Percentiles rank a stretch among this genome's conserved stretches.
Evolutionary conservation across 441 rosid genomes (phyloP).

Genomic region (Manihot esculenta): DNA sequence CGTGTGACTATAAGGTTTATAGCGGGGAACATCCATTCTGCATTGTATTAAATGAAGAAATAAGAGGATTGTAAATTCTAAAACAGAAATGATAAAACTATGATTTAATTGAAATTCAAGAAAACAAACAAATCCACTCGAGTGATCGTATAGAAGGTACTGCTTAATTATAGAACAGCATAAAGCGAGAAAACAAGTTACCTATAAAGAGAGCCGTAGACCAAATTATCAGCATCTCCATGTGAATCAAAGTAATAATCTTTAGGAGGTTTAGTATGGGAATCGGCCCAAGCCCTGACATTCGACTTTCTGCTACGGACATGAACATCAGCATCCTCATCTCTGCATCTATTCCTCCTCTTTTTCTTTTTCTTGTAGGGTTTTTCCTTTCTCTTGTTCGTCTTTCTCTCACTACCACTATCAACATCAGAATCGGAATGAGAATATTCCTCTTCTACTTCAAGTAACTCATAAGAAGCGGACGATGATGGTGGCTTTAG

Average conservation of each 20-base stretch:
- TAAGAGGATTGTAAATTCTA: slow-evolving; percentile 5
- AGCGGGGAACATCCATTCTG: slow-evolving; percentile 89
- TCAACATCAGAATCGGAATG: slow-evolving; percentile 32
- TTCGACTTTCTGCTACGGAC: slow-evolving; percentile 46
- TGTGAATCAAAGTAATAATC: slow-evolving; percentile 85
- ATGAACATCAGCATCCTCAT: slow-evolving; percentile 25
- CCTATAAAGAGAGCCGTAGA: slow-evolving; percentile 85
- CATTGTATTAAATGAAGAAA: slow-evolving; percentile 23
- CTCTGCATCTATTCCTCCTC: slow-evolving; percentile 38
- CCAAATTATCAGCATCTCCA: slow-evolving; percentile 84
- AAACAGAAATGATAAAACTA: neutral
- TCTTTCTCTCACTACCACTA: slow-evolving; percentile 28
- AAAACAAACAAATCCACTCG: slow-evolving; percentile 9
- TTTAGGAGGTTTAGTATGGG: slow-evolving; percentile 46
- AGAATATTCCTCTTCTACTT: slow-evolving; percentile 26
- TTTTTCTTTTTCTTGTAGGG: slow-evolving; percentile 37
- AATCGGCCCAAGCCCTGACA: slow-evolving; percentile 48
- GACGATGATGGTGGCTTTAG: slow-evolving; percentile 11
- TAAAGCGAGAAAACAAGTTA: slow-evolving; percentile 14
- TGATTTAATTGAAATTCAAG: neutral
- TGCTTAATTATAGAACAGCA: neutral
- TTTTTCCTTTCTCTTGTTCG: slow-evolving; percentile 36
- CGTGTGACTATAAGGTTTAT: slow-evolving; percentile 47
- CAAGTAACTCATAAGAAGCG: slow-evolving; percentile 32
- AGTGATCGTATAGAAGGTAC: neutral